These are phyloP conservation scores for Rhododendron simsii DNA, from an alignment of 148 eudicot species.

Conservation along the genomic window DNA sequence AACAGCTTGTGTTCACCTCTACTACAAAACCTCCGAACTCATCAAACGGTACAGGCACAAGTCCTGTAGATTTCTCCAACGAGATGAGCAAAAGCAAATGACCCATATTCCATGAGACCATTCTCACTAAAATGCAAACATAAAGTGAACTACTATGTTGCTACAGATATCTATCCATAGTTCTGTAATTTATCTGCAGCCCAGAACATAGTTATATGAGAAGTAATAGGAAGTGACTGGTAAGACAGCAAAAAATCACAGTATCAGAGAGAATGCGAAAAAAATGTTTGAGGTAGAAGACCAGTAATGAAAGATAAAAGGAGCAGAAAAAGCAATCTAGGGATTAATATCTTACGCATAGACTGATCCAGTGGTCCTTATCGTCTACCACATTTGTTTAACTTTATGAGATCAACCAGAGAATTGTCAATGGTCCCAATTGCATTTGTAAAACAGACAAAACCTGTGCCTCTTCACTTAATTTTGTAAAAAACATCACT, in stretches of 20 bases:
- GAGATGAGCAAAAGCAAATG: background rate
- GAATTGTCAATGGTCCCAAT: background rate
- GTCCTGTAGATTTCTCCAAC: background rate
- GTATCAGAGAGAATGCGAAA: background rate
- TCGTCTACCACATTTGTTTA: background rate
- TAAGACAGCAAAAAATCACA: background rate
- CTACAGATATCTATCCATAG: background rate
- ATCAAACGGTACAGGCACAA: background rate
- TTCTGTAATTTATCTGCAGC: background rate
- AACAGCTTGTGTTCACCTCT: background rate
- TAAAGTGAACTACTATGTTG: background rate
- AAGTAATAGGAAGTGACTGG: background rate
- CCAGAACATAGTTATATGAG: background rate
- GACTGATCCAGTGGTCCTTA: background rate
- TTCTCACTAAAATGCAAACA: background rate
- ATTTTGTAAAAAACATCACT: background rate
- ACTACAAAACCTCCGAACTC: background rate
- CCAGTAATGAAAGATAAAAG: background rate
- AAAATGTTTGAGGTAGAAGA: background rate
- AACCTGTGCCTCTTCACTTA: background rate
- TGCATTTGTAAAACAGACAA: background rate
- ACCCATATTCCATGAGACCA: background rate
- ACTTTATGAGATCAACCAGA: background rate
- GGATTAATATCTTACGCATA: background rate
- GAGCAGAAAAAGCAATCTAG: background rate